A percentile compares a stretch with the other conserved stretches of the same genome.
Evolutionary conservation across 805 yeast genomes (phyloP).

Genomic region (Candida ovalis): DNA sequence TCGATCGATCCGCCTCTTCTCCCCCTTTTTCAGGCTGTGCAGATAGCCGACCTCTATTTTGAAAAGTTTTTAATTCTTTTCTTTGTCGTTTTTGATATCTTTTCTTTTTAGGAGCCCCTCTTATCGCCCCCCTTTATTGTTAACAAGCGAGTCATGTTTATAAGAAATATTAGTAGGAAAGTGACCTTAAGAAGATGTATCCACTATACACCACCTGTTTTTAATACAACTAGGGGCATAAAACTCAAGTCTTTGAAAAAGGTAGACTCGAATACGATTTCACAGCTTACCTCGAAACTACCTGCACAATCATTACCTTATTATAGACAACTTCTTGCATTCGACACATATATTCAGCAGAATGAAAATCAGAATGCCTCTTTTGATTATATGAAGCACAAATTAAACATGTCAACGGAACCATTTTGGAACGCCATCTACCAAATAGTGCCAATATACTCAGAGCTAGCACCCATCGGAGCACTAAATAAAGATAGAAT

Average conservation of each 20-base stretch:
- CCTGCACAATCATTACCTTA: slow-evolving; percentile 41
- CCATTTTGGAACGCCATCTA: slow-evolving; percentile 51
- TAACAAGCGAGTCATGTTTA: too few species aligned
- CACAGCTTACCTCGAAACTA: slow-evolving; percentile 3
- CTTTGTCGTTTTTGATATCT: neutral
- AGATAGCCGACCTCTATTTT: too few species aligned
- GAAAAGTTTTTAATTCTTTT: neutral
- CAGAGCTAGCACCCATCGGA: slow-evolving; percentile 42
- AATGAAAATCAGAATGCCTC: slow-evolving; percentile 31
- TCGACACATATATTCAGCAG: slow-evolving; percentile 43
- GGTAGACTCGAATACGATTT: neutral
- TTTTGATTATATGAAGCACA: slow-evolving; percentile 32
- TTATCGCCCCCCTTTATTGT: too few species aligned
- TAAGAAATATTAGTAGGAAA: neutral
- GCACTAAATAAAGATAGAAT: slow-evolving; percentile 43
- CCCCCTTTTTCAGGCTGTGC: too few species aligned
- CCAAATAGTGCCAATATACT: slow-evolving; percentile 47
- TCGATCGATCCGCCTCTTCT: too few species aligned
- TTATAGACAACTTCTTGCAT: slow-evolving; percentile 46
- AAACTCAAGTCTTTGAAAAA: neutral
- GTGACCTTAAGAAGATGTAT: neutral
- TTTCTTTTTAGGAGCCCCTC: neutral
- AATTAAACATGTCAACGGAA: slow-evolving; percentile 32
- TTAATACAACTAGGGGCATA: neutral
- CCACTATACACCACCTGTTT: neutral